Conservation (phyloP, 306 rosid genomes). For the Luffa aegyptiaca region DNA sequence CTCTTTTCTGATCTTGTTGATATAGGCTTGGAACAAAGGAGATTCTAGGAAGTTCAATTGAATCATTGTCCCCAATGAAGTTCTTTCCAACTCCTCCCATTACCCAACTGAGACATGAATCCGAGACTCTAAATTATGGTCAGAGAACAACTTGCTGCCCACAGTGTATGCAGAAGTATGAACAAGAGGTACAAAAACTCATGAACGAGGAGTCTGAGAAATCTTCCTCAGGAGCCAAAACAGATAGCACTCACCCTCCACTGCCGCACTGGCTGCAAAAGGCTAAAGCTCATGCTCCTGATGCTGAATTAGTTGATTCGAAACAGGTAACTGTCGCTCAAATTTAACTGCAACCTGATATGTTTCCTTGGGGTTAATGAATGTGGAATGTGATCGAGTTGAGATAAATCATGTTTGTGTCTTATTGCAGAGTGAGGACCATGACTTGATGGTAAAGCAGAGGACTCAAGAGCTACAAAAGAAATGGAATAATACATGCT, state of each 20-base stretch:
- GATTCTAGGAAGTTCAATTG: conserved; percentile 65
- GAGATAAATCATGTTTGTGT: not conserved
- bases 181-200: conserved; percentile 47
- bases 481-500: conserved; percentile 74
- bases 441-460: conserved; percentile 6
- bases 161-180: conserved; percentile 49
- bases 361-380: not conserved
- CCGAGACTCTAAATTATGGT: conserved; percentile 47
- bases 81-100: conserved; percentile 37
- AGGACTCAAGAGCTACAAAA: conserved; percentile 58
- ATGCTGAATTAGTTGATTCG: conserved; percentile 32
- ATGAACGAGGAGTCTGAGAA: conserved; percentile 46
- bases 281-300: conserved; percentile 42
- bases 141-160: conserved; percentile 46
- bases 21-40: conserved; percentile 72
- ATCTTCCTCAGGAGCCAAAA: conserved; percentile 41
- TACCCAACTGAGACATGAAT: conserved; percentile 35
- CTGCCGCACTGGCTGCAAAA: conserved; percentile 92
- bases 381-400: not conserved
- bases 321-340: conserved; percentile 5
- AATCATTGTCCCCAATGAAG: conserved; percentile 67
- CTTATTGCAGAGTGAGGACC: conserved; percentile 3
- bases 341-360: not conserved
- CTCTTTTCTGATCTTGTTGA: not conserved
- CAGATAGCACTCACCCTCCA: conserved; percentile 31